These are phyloP conservation scores for Alternaria postmessia DNA, from an alignment of 2,329 filamentous ascomycete species.

Conservation along the genomic window DNA sequence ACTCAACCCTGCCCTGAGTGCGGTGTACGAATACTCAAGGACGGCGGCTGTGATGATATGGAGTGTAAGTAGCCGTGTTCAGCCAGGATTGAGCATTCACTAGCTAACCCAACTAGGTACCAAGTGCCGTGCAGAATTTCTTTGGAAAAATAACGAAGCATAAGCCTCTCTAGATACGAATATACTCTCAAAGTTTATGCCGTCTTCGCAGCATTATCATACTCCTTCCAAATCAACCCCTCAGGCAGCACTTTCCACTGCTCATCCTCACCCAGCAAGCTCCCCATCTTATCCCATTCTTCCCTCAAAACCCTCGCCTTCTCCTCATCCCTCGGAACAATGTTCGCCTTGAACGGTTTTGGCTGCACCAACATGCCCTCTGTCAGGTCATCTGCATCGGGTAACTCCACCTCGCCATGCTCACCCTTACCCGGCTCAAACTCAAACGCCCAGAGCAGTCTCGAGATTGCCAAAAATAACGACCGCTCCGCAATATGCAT, in stretches of 20 bases:
- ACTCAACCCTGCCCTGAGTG: not conserved
- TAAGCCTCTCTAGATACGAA: too few relatives aligned
- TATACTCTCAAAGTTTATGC: not conserved
- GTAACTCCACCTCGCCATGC: constrained; percentile 16
- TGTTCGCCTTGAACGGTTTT: constrained; percentile 24
- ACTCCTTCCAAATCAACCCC: constrained; percentile 26
- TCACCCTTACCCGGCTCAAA: constrained; percentile 10
- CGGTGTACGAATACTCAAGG: too few relatives aligned
- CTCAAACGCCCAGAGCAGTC: constrained; percentile 48
- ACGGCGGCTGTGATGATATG: too few relatives aligned
- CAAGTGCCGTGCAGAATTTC: too few relatives aligned
- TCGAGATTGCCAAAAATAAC: constrained; percentile 42
- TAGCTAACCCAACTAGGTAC: too few relatives aligned
- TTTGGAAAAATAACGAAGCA: too few relatives aligned
- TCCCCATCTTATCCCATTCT: constrained; percentile 30
- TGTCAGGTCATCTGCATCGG: constrained; percentile 24
- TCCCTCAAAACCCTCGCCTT: constrained; percentile 16
- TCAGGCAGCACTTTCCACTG: constrained; percentile 35
- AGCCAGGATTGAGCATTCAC: too few relatives aligned
- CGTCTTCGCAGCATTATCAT: constrained; percentile 16
- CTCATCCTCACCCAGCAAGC: constrained; percentile 21
- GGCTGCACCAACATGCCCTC: constrained; percentile 30
- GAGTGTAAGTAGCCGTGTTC: too few relatives aligned
- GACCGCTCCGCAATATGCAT: constrained; percentile 49
- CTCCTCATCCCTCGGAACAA: constrained; percentile 22